Evolutionary conservation across 805 yeast species (phyloP).

Genomic region (Sungouiella thailandica): DNA sequence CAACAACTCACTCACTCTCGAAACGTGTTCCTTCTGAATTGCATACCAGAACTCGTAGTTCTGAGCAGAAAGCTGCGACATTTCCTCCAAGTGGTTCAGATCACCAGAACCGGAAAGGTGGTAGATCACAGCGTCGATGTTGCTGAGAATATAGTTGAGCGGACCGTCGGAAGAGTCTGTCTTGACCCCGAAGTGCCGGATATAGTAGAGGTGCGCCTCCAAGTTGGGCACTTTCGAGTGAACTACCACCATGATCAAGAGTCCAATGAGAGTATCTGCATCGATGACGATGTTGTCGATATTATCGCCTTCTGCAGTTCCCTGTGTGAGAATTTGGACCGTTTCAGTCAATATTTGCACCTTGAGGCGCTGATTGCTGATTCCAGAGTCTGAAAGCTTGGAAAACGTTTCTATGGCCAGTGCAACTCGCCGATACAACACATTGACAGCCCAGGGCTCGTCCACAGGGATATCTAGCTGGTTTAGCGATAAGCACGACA

Average conservation of each 20-base stretch:
- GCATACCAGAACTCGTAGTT: slow-evolving; percentile 54
- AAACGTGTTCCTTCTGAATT: slow-evolving; percentile 31
- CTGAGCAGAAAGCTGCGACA: slow-evolving; percentile 37
- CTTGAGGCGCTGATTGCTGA: slow-evolving; percentile 43
- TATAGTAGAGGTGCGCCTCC: slow-evolving; percentile 60
- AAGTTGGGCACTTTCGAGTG: slow-evolving; percentile 56
- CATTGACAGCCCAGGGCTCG: slow-evolving; percentile 37
- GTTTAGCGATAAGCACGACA: slow-evolving; percentile 42
- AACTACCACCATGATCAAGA: slow-evolving; percentile 66
- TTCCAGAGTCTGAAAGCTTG: slow-evolving; percentile 35
- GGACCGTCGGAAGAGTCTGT: slow-evolving; percentile 41
- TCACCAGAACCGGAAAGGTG: slow-evolving; percentile 39
- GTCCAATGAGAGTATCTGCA: slow-evolving; percentile 77
- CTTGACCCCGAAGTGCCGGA: slow-evolving; percentile 51
- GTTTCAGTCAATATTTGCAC: slow-evolving; percentile 47
- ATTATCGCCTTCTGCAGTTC: slow-evolving; percentile 1
- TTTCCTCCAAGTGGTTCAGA: slow-evolving; percentile 24
- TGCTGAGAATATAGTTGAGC: slow-evolving; percentile 72
- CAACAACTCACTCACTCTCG: slow-evolving; percentile 13
- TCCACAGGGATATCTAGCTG: slow-evolving; percentile 45
- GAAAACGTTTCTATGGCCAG: slow-evolving; percentile 51
- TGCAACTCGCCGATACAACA: slow-evolving; percentile 36
- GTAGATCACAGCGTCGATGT: slow-evolving; percentile 74
- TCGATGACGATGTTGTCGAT: slow-evolving; percentile 41
- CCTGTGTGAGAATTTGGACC: slow-evolving; percentile 44